Evolutionary conservation across 2,329 filamentous ascomycete species (phyloP).

Genomic region (Penicillium sp.): DNA sequence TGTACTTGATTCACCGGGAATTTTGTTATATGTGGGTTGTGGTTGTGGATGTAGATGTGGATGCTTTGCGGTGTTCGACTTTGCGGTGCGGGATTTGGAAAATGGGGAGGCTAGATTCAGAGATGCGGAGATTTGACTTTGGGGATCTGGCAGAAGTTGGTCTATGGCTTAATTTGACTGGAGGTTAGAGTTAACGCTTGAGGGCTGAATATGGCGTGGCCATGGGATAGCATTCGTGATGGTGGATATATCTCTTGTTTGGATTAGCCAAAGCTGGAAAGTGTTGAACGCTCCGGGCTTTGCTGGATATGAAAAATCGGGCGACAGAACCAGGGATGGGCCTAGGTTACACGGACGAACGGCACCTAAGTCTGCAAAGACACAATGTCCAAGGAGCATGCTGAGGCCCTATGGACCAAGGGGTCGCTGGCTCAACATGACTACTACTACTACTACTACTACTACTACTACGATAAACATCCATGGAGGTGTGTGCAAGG

Average conservation of each 20-base stretch:
- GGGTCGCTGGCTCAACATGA: no score
- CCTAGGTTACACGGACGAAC: no score
- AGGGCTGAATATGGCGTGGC: not conserved
- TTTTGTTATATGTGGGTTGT: not conserved
- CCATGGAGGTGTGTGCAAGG: not conserved
- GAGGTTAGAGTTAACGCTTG: not conserved
- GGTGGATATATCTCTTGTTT: not conserved
- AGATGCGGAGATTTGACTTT: not conserved
- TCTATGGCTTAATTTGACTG: no score
- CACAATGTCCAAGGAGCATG: not conserved
- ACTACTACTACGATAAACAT: not conserved
- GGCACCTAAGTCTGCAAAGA: not conserved
- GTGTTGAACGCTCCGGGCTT: not conserved
- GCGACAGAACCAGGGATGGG: not conserved
- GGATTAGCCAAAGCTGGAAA: not conserved
- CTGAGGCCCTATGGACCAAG: not conserved
- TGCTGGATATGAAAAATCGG: not conserved
- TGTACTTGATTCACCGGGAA: not conserved
- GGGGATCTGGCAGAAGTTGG: not conserved
- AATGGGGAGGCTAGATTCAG: not conserved
- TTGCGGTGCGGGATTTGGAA: not conserved
- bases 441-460: not conserved
- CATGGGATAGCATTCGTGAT: not conserved
- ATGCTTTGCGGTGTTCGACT: not conserved
- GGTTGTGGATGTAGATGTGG: not conserved